Conservation (phyloP, 805 yeast genomes). For the Saturnispora halmiae region DNA sequence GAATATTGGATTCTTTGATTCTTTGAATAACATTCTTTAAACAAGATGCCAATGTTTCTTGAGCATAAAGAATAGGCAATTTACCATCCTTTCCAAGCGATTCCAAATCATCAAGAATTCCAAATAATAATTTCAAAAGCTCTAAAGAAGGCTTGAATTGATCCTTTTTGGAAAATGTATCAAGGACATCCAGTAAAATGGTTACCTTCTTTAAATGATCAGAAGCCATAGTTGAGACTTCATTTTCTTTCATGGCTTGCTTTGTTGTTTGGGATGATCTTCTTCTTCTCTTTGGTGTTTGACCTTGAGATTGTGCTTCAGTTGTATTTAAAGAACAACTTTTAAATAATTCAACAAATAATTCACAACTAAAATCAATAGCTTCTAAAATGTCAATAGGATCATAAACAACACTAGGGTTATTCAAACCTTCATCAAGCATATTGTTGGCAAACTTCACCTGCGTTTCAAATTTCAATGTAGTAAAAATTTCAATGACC, state of each 20-base stretch:
- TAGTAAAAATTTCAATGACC: slow-evolving; percentile 45
- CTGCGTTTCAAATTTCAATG: slow-evolving; percentile 50
- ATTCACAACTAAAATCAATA: slow-evolving; percentile 42
- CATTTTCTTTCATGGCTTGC: slow-evolving; percentile 66
- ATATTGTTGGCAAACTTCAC: slow-evolving; percentile 49
- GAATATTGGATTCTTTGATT: slow-evolving; percentile 33
- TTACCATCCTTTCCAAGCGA: slow-evolving; percentile 87
- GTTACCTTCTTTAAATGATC: slow-evolving; percentile 71
- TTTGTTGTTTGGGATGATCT: slow-evolving; percentile 67
- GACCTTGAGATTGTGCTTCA: slow-evolving; percentile 20
- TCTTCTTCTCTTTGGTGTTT: slow-evolving; percentile 73
- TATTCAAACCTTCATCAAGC: slow-evolving; percentile 38
- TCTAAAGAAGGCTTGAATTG: slow-evolving; percentile 26
- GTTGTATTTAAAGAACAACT: slow-evolving; percentile 31
- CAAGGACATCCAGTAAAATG: slow-evolving; percentile 69
- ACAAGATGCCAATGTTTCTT: slow-evolving; percentile 82
- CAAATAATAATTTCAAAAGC: slow-evolving; percentile 38
- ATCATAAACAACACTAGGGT: slow-evolving; percentile 40
- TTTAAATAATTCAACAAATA: slow-evolving; percentile 51
- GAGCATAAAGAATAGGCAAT: slow-evolving; percentile 82
- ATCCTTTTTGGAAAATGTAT: slow-evolving; percentile 30
- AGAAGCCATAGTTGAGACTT: slow-evolving; percentile 66
- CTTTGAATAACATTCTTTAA: slow-evolving; percentile 60
- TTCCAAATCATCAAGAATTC: slow-evolving; percentile 63
- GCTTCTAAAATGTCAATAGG: slow-evolving; percentile 45